Evolutionary conservation across 306 rosid genomes (phyloP), one percentile per base, ranked within the genome.

Genomic region (Trichosanthes truncata): DNA sequence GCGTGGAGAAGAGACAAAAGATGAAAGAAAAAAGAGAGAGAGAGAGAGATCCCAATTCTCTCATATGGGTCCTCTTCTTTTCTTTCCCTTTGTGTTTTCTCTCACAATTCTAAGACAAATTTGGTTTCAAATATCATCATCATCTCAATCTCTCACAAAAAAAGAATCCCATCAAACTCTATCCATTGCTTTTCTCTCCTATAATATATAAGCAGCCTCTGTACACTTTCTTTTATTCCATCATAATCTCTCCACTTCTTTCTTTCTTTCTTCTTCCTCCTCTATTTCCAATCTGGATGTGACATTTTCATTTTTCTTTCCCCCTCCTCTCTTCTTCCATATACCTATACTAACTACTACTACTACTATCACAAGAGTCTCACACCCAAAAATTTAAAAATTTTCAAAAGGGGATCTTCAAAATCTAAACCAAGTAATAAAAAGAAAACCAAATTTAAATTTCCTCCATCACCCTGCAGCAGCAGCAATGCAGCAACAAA

Each of bases 171-270:
- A 69, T 71, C 56, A 45, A 71, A 43, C 53, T 36, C 74, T 67
- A n/a, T 67, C 51, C 31, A 41, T n/a, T 66, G 8, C 49, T 18
- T 66, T 66, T 4, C 63, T 21, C 12, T 20, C 4, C 53, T 69
- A 23, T 69, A 41, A 40, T 40, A 40, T 40, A 7, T 40, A 5
- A 21, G 18, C 8, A 0, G 10, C 15, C 38, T 43, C 56, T 72
- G 57, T 72, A 72, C 77, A 72, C 56, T 72, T 23, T 7, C 75
- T 72, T 71, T 72, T 72, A 72, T 72, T 72, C 77, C 57, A n/a
- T 41, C 35, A 35, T 35, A 9, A 20, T 36, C 14, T 45, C 35
- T 23, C 77, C 18, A 5, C 36, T 46, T 72, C 75, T 55, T 6
- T 17, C 57, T 52, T 25, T 59, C 66, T 11, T 59, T 25, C 59